Conservation (phyloP, 352 stramenopile species). For the Pythium rishiriense region DNA sequence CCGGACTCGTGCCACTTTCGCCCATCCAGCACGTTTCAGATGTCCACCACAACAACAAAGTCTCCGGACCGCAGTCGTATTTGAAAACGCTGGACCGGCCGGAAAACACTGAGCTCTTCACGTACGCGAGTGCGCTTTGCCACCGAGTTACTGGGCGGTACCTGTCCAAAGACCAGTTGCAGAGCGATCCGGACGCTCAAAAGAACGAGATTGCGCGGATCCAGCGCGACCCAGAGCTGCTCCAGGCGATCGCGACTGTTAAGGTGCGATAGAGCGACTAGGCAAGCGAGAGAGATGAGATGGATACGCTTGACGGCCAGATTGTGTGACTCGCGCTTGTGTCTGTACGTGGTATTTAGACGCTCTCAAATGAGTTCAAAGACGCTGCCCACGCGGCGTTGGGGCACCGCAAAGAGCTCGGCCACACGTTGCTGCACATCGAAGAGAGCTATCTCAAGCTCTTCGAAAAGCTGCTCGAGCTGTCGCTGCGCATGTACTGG, state of each 20-base stretch:
- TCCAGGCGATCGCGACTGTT: constrained; percentile 52
- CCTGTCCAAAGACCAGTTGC: constrained; percentile 44
- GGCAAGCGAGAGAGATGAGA: background rate
- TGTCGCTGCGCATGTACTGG: constrained; percentile 73
- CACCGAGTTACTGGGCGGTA: constrained; percentile 67
- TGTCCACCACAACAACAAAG: background rate
- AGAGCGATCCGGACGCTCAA: constrained; percentile 46
- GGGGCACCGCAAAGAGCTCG: constrained; percentile 64
- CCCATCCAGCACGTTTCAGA: constrained; percentile 11
- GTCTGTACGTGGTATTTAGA: constrained; percentile 14
- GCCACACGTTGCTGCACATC: constrained; percentile 64
- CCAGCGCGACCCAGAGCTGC: constrained; percentile 56
- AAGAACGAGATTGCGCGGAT: constrained; percentile 57
- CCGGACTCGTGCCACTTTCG: constrained; percentile 12
- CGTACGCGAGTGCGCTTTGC: constrained; percentile 65
- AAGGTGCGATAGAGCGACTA: constrained; percentile 16
- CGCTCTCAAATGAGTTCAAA: constrained; percentile 72
- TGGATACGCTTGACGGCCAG: background rate
- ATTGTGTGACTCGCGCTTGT: background rate
- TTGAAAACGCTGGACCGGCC: constrained; percentile 38
- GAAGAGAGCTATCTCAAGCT: constrained; percentile 76
- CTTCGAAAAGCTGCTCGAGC: constrained; percentile 76
- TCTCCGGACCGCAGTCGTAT: constrained; percentile 26
- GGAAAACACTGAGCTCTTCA: constrained; percentile 69
- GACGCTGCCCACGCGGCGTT: constrained; percentile 55